phyloP scores from a whole-genome alignment of 345 rosid genomes.

The rapeseed (Brassica napus) region DNA sequence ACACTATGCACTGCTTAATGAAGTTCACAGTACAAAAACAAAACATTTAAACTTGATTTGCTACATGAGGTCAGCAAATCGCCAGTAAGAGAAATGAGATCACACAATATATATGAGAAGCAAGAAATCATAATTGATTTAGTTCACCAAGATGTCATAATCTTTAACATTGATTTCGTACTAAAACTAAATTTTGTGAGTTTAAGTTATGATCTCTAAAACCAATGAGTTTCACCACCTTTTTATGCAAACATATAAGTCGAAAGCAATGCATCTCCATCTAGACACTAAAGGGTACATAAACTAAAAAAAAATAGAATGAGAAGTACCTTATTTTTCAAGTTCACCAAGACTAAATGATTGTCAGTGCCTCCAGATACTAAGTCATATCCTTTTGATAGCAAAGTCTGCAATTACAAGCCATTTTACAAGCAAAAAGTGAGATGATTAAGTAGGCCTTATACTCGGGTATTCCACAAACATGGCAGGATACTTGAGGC shows the following conservation, averaged over 20 bases:
- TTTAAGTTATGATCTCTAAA: neutral
- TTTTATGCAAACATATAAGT: neutral
- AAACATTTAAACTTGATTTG: neutral
- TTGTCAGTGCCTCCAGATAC: slow-evolving; percentile 98
- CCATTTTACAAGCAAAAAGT: slow-evolving; percentile 10
- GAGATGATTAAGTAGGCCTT: slow-evolving; percentile 2
- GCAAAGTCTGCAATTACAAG: slow-evolving; percentile 60
- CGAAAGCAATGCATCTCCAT: neutral
- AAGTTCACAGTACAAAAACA: neutral
- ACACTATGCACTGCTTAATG: slow-evolving; percentile 4
- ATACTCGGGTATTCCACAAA: neutral
- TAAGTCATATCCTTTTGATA: slow-evolving; percentile 74
- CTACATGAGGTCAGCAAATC: neutral
- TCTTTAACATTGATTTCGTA: no score
- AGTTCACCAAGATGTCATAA: no score
- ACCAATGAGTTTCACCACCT: neutral
- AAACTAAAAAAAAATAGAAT: neutral
- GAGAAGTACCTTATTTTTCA: slow-evolving; percentile 67
- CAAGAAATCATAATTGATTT: neutral
- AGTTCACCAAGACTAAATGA: slow-evolving; percentile 88
- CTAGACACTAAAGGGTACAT: neutral
- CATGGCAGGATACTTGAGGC: neutral
- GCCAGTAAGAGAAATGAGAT: neutral
- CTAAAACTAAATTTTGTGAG: neutral
- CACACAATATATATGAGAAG: neutral